Evolutionary conservation across 2,329 filamentous ascomycete genomes (phyloP).

Genomic region (Penicillium expansum): DNA sequence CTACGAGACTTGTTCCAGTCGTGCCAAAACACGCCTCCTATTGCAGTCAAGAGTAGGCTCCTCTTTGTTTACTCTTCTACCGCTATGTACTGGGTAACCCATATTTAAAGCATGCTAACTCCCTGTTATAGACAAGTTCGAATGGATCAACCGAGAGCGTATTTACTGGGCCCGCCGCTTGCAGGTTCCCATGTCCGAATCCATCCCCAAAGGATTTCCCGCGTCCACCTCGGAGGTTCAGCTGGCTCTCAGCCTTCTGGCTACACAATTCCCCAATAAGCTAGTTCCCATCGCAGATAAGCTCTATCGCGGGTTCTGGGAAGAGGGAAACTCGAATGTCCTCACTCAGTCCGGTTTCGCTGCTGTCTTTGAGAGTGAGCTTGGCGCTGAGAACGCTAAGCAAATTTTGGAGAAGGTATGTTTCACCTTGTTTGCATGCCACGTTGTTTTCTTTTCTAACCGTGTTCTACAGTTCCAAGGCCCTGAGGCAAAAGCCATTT

Average conservation of each 20-base stretch:
- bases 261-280: constrained; percentile 6
- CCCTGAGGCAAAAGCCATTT: constrained; percentile 45
- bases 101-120: neutral
- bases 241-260: constrained; percentile 3
- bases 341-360: constrained; percentile 1
- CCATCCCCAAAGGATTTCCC: constrained; percentile 12
- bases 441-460: neutral
- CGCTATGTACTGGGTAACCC: neutral
- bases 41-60: constrained; percentile 13
- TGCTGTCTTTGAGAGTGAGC: constrained; percentile 1
- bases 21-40: constrained; percentile 13
- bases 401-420: neutral
- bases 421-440: neutral
- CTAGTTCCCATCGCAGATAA: neutral
- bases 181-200: constrained; percentile 10
- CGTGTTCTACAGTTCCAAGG: constrained; percentile 20
- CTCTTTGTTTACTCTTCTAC: neutral
- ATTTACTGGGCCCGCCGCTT: constrained; percentile 18
- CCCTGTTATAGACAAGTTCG: constrained; percentile 7
- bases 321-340: constrained; percentile 1
- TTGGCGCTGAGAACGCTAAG: neutral
- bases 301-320: constrained; percentile 12
- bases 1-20: constrained; percentile 14
- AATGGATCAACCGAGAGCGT: constrained; percentile 18
- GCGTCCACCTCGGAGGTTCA: constrained; percentile 9